Evolutionary conservation across 2,329 filamentous ascomycete genomes (phyloP).

Genomic region (Claviceps maximensis): DNA sequence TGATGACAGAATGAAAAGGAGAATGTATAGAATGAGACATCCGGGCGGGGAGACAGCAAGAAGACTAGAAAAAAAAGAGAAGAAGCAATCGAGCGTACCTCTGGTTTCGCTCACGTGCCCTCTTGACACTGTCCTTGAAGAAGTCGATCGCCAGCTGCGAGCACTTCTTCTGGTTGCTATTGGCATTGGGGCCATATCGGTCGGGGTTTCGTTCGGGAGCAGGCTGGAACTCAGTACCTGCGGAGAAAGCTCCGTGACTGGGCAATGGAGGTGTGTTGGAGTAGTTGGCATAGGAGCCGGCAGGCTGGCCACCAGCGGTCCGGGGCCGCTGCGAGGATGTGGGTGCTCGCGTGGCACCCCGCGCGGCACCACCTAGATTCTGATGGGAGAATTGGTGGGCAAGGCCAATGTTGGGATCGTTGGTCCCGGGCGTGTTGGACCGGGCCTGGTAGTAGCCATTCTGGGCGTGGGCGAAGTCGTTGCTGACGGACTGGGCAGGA

Average conservation of each 20-base stretch:
- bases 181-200: constrained; percentile 45
- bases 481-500: constrained; percentile 21
- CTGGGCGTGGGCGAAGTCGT: constrained; percentile 36
- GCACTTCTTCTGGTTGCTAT: constrained; percentile 60
- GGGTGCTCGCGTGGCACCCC: constrained; percentile 50
- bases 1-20: neutral
- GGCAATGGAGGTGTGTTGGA: constrained; percentile 50
- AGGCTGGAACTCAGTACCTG: constrained; percentile 60
- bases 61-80: neutral
- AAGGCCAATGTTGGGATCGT: constrained; percentile 79
- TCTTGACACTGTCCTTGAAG: constrained; percentile 47
- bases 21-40: neutral
- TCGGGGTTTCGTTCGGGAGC: constrained; percentile 71
- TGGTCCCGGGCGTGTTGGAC: constrained; percentile 47
- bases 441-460: constrained; percentile 33
- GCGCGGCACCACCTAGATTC: constrained; percentile 65
- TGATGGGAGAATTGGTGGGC: constrained; percentile 96
- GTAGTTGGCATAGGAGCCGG: constrained; percentile 51
- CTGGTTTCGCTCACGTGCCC: neutral
- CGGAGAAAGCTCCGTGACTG: constrained; percentile 37
- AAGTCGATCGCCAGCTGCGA: constrained; percentile 69
- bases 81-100: neutral
- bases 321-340: constrained; percentile 67
- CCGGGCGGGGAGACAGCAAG: neutral
- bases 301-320: constrained; percentile 63